Evolutionary conservation across 768 basidiomycete species (phyloP).

Genomic region (Tricholoma furcatifolium): DNA sequence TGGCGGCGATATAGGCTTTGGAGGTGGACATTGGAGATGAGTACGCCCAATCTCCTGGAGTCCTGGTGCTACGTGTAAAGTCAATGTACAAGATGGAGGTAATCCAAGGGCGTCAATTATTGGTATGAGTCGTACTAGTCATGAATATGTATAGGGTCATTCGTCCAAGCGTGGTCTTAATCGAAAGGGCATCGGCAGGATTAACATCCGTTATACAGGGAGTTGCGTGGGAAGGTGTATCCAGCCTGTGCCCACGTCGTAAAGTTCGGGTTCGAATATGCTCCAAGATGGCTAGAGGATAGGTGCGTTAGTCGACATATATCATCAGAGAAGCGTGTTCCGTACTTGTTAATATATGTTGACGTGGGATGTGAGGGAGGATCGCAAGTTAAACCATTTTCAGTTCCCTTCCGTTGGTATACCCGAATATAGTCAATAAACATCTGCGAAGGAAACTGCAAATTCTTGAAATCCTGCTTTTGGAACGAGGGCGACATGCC

Average conservation of each 20-base stretch:
- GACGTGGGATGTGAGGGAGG: slow-evolving; percentile 77
- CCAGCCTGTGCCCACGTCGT: slow-evolving; percentile 85
- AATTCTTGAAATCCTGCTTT: slow-evolving; percentile 62
- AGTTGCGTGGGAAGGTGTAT: slow-evolving; percentile 73
- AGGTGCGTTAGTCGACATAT: not conserved
- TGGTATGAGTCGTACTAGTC: slow-evolving; percentile 5
- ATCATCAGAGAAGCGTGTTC: not conserved
- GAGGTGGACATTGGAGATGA: not conserved
- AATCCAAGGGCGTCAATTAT: not conserved
- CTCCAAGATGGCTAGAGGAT: slow-evolving; percentile 36
- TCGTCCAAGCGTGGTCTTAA: slow-evolving; percentile 1
- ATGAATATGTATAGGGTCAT: slow-evolving; percentile 2
- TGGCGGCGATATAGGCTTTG: not conserved
- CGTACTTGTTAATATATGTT: slow-evolving; percentile 71
- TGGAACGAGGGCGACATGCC: slow-evolving; percentile 83
- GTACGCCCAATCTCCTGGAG: not conserved
- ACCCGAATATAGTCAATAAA: slow-evolving; percentile 88
- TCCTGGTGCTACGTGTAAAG: not conserved
- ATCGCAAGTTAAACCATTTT: slow-evolving; percentile 74
- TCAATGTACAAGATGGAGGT: slow-evolving; percentile 1
- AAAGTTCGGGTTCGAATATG: slow-evolving; percentile 79
- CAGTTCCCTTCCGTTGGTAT: slow-evolving; percentile 75
- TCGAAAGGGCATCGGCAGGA: not conserved
- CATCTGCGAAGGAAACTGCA: slow-evolving; percentile 80
- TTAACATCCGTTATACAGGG: slow-evolving; percentile 42